Base-by-base conservation (phyloP, 2,329 filamentous ascomycete species). In the Exophiala lecanii-corni region DNA sequence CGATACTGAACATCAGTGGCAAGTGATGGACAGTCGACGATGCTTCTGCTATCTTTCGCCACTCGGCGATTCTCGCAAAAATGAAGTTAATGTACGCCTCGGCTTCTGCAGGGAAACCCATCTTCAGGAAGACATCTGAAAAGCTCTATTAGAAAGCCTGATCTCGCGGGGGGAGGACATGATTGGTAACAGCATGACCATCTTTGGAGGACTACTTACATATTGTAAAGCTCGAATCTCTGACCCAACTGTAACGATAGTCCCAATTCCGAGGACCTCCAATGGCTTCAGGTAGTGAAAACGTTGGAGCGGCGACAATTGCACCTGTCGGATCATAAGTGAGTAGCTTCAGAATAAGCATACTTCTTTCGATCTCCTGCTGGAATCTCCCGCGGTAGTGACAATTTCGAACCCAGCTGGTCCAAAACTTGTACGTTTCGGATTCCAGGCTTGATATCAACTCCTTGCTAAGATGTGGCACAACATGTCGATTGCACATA, bases 1-100 rank as follows among this genome's bases (percentile, higher is more conserved):
- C 74, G 52, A 89, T 88, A 30, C 81, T 86, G 59, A 89, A 88
- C 84, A 89, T 89, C 58, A 89, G 86, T 9, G 85, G 85, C 25
- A 89, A 64, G 19, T 51, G 48, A 15, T 43, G 38, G 5, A 30
- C 32, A 19, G 15, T 39, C 0, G 76, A 57, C 2, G 57, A 49
- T 12, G 60, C 79, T 20, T 79, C 77, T 37, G 81, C 75, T 1
- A 73, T 59, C 5, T 68, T 68, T n/a, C 78, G 72, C 1, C 80
- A 80, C 47, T 78, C 72, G 21, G 76, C 69, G 47, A 89, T 79
- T 7, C 83, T 76, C 52, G 85, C 77, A 63, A 78, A 85, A 51
- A 89, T 87, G 59, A 88, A 89, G 41, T 75, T 73, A 74, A 88
- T 87, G 61, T 87, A 89, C 1, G 82, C 79, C 59, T 89, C 82